These are phyloP conservation scores for Tulasnella sp. DNA, from an alignment of 768 basidiomycete genomes.

Conservation along the genomic window DNA sequence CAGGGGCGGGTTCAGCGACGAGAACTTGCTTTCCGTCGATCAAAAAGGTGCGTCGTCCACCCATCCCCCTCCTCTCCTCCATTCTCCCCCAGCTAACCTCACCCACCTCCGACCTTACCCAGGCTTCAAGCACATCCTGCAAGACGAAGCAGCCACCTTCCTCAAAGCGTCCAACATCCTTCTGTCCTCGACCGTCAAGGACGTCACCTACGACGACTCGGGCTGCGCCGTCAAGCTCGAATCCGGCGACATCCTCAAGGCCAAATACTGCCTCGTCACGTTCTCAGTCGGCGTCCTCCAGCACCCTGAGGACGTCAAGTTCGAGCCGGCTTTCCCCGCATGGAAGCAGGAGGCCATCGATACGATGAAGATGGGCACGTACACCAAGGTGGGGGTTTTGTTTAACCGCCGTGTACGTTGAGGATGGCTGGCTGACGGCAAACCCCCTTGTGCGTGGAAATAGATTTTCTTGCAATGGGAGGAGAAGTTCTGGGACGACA, in stretches of 20 bases:
- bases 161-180: conserved; percentile 48
- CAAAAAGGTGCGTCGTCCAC: conserved; percentile 45
- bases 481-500: conserved; percentile 54
- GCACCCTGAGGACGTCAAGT: conserved; percentile 52
- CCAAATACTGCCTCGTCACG: conserved; percentile 60
- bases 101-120: too few relatives aligned
- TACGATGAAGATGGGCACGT: conserved; percentile 59
- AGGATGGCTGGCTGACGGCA: neutral
- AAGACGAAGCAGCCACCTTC: conserved; percentile 56
- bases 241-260: conserved; percentile 46
- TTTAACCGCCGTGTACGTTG: neutral
- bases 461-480: conserved; percentile 60
- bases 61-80: neutral
- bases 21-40: conserved; percentile 55
- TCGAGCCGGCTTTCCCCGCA: conserved; percentile 52
- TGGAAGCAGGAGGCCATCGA: conserved; percentile 66
- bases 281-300: conserved; percentile 71
- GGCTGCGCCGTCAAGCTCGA: conserved; percentile 50
- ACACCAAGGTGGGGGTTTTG: conserved; percentile 46
- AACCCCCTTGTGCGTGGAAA: neutral
- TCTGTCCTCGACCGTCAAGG: conserved; percentile 51
- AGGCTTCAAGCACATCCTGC: conserved; percentile 52
- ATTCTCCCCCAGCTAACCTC: neutral
- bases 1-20: conserved; percentile 56
- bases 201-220: conserved; percentile 46